Percentiles rank a stretch among this genome's conserved stretches.
Conservation (phyloP, 2,329 filamentous ascomycete genomes). For the Juglanconis sp. region DNA sequence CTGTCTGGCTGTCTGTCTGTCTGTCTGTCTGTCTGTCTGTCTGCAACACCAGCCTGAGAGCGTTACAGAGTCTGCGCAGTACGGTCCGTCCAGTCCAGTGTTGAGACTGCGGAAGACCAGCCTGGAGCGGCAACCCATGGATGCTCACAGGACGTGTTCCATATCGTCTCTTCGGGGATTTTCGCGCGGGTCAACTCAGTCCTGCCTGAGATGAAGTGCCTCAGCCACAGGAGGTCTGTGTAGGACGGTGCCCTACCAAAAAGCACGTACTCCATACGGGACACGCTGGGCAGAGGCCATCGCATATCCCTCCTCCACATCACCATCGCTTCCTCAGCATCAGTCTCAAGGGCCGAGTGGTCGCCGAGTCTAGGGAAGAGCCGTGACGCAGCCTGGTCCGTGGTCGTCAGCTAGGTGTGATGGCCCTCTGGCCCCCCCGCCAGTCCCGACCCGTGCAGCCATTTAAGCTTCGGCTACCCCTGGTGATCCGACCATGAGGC, state of each 20-base stretch:
- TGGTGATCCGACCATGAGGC: constrained; percentile 14
- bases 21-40: too few species aligned
- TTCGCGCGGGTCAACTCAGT: background rate
- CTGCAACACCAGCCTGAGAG: background rate
- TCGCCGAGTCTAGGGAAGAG: background rate
- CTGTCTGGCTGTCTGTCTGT: too few species aligned
- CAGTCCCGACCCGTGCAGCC: constrained; percentile 4
- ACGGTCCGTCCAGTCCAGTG: background rate
- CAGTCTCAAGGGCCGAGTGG: background rate
- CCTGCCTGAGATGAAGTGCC: background rate
- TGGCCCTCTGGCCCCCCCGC: background rate
- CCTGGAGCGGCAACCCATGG: background rate
- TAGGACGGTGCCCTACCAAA: background rate
- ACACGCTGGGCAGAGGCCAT: background rate
- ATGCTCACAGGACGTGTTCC: background rate
- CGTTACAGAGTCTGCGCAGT: background rate
- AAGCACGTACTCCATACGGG: background rate
- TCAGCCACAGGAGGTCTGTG: background rate
- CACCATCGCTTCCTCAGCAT: too few species aligned
- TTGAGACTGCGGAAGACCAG: background rate
- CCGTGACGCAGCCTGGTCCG: background rate
- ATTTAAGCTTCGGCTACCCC: constrained; percentile 12
- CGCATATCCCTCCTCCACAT: background rate
- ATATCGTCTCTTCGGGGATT: background rate
- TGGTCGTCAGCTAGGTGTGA: constrained; percentile 6